Conservation (phyloP, 1,139 yeast species). For the Yamadazyma triangularis region DNA sequence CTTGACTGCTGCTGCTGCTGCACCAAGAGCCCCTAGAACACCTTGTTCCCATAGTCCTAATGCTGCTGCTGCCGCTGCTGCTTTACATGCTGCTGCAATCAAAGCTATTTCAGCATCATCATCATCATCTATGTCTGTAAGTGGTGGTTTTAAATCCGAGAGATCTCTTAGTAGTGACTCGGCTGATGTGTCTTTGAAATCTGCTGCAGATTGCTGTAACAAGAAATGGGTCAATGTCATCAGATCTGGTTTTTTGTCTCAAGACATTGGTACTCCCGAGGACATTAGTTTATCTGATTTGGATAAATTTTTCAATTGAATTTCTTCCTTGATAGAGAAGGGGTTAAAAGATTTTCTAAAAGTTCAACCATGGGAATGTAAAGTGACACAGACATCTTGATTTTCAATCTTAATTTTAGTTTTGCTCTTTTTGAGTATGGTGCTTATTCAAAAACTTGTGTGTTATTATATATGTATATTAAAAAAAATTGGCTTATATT, state of each 20-base stretch:
- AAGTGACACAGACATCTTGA: not conserved
- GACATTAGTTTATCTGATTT: slow-evolving; percentile 68
- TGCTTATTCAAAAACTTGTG: not conserved
- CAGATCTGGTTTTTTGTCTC: slow-evolving; percentile 67
- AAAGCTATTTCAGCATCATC: slow-evolving; percentile 33
- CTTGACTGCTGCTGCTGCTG: slow-evolving; percentile 78
- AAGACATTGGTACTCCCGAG: slow-evolving; percentile 76
- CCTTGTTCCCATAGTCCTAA: slow-evolving; percentile 53
- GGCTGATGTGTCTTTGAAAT: slow-evolving; percentile 10
- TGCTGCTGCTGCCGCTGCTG: slow-evolving; percentile 72
- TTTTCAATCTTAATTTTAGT: not conserved
- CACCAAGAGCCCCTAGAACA: slow-evolving; percentile 68
- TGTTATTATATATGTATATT: slow-evolving; percentile 1
- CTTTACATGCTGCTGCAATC: slow-evolving; percentile 67
- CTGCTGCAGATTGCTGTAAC: slow-evolving; percentile 18
- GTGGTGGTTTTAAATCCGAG: too few species aligned
- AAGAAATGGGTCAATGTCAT: slow-evolving; percentile 68
- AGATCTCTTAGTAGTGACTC: too few species aligned
- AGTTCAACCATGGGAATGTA: too few species aligned
- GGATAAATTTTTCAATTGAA: slow-evolving; percentile 50
- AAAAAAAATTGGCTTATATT: not conserved
- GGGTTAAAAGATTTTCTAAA: too few species aligned
- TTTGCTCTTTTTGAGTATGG: not conserved
- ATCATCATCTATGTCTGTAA: not conserved
- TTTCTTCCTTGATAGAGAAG: not conserved